phyloP scores from a whole-genome alignment of 495 filamentous ascomycete species.

The Neurospora hispaniola region DNA sequence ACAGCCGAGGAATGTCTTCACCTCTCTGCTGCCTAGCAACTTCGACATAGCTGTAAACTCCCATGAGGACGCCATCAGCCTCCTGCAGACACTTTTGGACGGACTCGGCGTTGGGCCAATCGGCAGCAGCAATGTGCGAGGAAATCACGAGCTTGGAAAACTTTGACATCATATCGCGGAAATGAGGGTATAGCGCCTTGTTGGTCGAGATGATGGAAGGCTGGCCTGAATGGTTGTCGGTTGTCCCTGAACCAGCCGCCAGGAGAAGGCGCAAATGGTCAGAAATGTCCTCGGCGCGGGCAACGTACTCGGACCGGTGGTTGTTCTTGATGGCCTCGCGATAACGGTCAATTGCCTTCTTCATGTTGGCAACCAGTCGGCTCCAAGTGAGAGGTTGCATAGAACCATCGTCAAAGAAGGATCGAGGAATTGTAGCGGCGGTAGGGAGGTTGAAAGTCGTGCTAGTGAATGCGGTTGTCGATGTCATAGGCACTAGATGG shows the following conservation, averaged over 20 bases:
- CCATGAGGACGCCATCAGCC: constrained; percentile 86
- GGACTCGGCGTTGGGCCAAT: constrained; percentile 81
- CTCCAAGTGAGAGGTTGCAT: constrained; percentile 76
- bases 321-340: constrained; percentile 70
- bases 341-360: constrained; percentile 74
- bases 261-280: constrained; percentile 91
- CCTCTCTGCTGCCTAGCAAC: constrained; percentile 85
- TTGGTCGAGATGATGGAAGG: constrained; percentile 99
- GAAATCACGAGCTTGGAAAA: constrained; percentile 97
- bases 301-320: constrained; percentile 81
- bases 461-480: constrained; percentile 59
- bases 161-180: constrained; percentile 98
- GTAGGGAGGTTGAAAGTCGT: constrained; percentile 42
- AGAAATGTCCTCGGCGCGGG: constrained; percentile 89
- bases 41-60: constrained; percentile 91
- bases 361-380: constrained; percentile 81
- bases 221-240: constrained; percentile 96
- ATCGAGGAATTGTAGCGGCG: constrained; percentile 55
- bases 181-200: constrained; percentile 91
- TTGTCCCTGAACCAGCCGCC: constrained; percentile 89
- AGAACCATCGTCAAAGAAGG: constrained; percentile 76
- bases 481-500: constrained; percentile 45
- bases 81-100: constrained; percentile 90
- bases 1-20: constrained; percentile 76
- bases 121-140: constrained; percentile 93